phyloP scores from a whole-genome alignment of 768 basidiomycete species.

The Pleurotus tuoliensis region DNA sequence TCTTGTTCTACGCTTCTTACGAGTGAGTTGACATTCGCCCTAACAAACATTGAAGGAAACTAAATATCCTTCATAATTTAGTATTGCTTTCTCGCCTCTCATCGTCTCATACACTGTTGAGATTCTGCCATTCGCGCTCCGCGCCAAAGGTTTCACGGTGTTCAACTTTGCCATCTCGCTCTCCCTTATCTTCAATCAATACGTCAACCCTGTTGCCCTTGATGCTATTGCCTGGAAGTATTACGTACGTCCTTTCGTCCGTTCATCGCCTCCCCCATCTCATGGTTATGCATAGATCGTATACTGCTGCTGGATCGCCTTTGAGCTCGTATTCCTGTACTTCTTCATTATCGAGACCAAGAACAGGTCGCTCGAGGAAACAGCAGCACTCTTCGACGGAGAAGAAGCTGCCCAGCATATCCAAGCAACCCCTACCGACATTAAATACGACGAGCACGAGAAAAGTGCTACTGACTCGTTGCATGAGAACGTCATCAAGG shows the following conservation, averaged over 20 bases:
- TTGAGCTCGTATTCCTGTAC: slow-evolving; percentile 39
- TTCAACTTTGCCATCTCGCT: slow-evolving; percentile 61
- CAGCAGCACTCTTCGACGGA: slow-evolving; percentile 53
- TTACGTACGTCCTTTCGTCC: slow-evolving; percentile 30
- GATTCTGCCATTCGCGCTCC: slow-evolving; percentile 63
- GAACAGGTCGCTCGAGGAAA: slow-evolving; percentile 50
- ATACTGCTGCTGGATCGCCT: slow-evolving; percentile 42
- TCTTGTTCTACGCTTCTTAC: slow-evolving; percentile 54
- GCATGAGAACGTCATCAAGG: not conserved
- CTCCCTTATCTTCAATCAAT: slow-evolving; percentile 70
- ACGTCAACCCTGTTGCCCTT: slow-evolving; percentile 47
- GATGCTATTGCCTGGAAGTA: slow-evolving; percentile 48
- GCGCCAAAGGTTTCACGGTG: slow-evolving; percentile 66
- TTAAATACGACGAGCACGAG: not conserved
- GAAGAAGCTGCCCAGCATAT: slow-evolving; percentile 30
- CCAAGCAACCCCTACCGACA: not conserved
- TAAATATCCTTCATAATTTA: slow-evolving; percentile 6
- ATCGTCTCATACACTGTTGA: slow-evolving; percentile 65
- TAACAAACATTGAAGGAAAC: not conserved
- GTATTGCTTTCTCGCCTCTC: slow-evolving; percentile 62
- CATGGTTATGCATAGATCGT: slow-evolving; percentile 29
- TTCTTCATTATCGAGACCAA: slow-evolving; percentile 39
- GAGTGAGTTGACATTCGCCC: slow-evolving; percentile 32
- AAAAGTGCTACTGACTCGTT: not conserved
- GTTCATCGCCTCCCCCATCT: not conserved